Evolutionary conservation across 2,329 filamentous ascomycete species (phyloP).

Genomic region (Hypoxylon sp.): DNA sequence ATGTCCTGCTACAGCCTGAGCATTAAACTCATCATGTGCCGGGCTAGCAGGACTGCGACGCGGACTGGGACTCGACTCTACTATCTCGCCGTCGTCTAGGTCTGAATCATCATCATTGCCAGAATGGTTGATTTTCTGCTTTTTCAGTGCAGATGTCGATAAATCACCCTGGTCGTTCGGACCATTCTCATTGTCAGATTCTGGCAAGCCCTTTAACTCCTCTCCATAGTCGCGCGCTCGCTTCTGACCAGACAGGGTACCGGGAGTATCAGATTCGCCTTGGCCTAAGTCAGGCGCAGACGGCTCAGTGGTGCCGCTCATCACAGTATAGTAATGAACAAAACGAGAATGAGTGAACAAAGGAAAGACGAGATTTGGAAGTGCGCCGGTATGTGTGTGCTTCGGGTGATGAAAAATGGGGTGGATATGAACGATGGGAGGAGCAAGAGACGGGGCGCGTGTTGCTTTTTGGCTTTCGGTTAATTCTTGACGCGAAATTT

Average conservation of each 20-base stretch:
- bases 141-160: conserved; percentile 45
- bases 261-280: conserved; percentile 25
- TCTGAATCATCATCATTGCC: conserved; percentile 42
- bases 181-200: conserved; percentile 45
- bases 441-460: not conserved
- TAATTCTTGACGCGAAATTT: not conserved
- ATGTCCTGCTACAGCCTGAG: conserved; percentile 2
- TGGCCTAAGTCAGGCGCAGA: conserved; percentile 37
- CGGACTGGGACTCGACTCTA: conserved; percentile 47
- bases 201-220: conserved; percentile 53
- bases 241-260: conserved; percentile 47
- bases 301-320: conserved; percentile 20
- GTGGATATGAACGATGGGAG: not conserved
- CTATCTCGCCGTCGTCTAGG: conserved; percentile 56
- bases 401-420: not conserved
- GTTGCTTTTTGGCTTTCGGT: not conserved
- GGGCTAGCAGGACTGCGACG: conserved; percentile 19
- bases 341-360: not conserved
- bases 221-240: conserved; percentile 52
- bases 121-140: conserved; percentile 41
- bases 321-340: conserved; percentile 23
- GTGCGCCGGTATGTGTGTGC: not conserved
- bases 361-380: not conserved
- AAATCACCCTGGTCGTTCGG: conserved; percentile 15
- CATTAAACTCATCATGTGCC: not conserved